Base-by-base conservation (phyloP, 2,329 filamentous ascomycete species). In the Mycosphaerella sp. region DNA sequence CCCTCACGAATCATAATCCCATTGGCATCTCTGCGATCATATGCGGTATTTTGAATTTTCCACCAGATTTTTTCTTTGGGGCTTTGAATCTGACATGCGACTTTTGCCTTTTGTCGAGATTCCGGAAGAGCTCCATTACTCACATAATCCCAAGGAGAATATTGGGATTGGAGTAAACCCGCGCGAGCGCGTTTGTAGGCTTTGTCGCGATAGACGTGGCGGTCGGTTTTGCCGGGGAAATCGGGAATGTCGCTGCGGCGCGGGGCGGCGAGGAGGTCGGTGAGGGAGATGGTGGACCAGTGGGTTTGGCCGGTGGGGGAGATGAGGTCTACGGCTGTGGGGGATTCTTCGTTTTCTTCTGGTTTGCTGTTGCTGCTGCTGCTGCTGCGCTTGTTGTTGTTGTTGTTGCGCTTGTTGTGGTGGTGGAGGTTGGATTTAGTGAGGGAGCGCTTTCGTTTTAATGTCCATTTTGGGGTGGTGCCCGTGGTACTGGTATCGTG, bases 371-470 rank as follows among this genome's bases (percentile, higher is more conserved):
- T n/a, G 14, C 17, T 21, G 48, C 21, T 21, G 21, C 21, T 21
- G 21, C 11, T 39, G 40, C 23, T 39, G 41, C 12, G 40, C 12
- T 51, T 14, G 10, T 43, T 44, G 48, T 42, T 29, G n/a, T 10
- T 17, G 1, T n/a, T 39, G 40, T 36, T 39, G 41, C n/a, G 40
- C 12, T 51, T 14, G 11, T 43, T 45, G 48, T 43, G 41, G n/a
- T 10, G 39, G 2, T 21, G 10, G 10, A 51, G 48, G 17, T 51
- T 51, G 6, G 44, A 40, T 14, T 29, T 17, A 8, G 48, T 51
- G 48, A 51, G 48, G 6, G 48, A 51, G 10, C 40, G 48, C 17
- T 51, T 51, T 29, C 48, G 48, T 31, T 51, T 51, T 1, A 51
- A 40, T 12, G 48, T 51, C 40, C 41, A 51, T 14, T 43, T 45